Evolutionary conservation across 768 basidiomycete species (phyloP), one percentile per base, ranked within the genome.

Genomic region (Vararia minispora): DNA sequence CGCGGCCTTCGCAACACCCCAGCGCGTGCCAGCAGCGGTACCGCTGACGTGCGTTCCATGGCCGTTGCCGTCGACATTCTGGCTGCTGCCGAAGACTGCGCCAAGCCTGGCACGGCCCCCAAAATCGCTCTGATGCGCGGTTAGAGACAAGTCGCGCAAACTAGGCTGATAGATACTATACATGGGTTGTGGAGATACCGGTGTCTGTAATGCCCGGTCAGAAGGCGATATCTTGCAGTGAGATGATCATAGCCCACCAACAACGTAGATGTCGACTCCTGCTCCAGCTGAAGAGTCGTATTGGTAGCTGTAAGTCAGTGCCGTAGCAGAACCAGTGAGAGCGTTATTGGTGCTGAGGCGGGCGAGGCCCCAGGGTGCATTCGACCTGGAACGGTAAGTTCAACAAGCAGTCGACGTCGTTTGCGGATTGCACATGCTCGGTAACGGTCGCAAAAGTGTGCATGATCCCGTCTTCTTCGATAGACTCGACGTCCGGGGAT

Each of bases 41-140:
- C 61, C 64, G 21, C 62, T 58, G 44, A 42, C 50, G 46, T 65
- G 64, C 25, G 66, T 65, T 16, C 66, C 67, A 40, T 68, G 65
- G 13, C 65, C 65, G 44, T 62, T 51, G n/a, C 58, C 62, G 46
- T 68, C 66, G 27, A 51, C 50, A 24, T 48, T 31, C 42, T 44
- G 43, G 21, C 25, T 54, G 48, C 30, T 52, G 11, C 58, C 58
- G 37, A 66, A 64, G 23, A 56, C 61, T 2, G 53, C 49, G 8
- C 66, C 68, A 60, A 61, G 66, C 13, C 39, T 45, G 13, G 66
- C 67, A 25, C 68, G 64, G 3, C 64, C 65, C 40, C 53, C 62
- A 39, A 69, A 69, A 41, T 63, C 48, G 13, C 32, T 33, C 63
- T 64, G 43, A 14, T 10, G 13, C 14, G 13, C 4, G 9, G 26